Evolutionary conservation across 1,284 basidiomycete species (phyloP), one percentile per base, ranked within the genome.

Genomic region (Heterobasidion irregulare): DNA sequence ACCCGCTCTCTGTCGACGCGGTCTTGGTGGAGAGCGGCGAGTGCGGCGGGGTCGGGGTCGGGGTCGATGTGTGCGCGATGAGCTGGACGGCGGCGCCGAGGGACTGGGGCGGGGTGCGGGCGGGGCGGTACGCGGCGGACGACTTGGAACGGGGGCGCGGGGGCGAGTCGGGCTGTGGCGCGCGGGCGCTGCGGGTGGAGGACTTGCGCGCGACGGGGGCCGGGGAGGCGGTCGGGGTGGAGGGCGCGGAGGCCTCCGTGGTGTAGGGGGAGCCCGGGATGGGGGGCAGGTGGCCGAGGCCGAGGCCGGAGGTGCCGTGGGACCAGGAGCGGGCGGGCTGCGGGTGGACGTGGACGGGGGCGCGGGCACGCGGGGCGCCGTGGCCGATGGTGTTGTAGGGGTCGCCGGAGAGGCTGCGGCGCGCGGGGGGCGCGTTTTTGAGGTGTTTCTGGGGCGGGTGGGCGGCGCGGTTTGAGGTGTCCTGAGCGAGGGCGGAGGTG

Each of bases 261-360:
- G 68, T 64, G 62, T 79, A 78, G 7, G 79, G 80, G 45, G 82
- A 84, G 33, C 77, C 80, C 44, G 82, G 82, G 49, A 84, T 84
- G 16, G 82, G 80, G 32, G 80, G 75, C 16, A 85, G 70, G 36
- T 79, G n/a, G 50, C 58, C 62, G 43, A 57, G 62, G 52, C 41
- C 57, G 50, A 54, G 62, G 52, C 57, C 41, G 12, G 38, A 13
- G 9, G 43, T 34, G 8, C 54, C 54, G 47, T 47, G 64, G 56
- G 19, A 57, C 52, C 32, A 56, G 49, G 46, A 57, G 57, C 16
- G 61, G 16, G 19, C 47, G 36, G 35, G 44, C 13, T 13, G 34
- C 26, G 10, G 38, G 26, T 26, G 26, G 12, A n/a, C 49, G 26
- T 26, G 26, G 12, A n/a, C 49, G 41, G 35, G 35, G n/a, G 50